Percentiles rank a stretch among this genome's conserved stretches.
Evolutionary conservation across 352 stramenopile genomes (phyloP).

Genomic region (Pythium vanterpoolii): DNA sequence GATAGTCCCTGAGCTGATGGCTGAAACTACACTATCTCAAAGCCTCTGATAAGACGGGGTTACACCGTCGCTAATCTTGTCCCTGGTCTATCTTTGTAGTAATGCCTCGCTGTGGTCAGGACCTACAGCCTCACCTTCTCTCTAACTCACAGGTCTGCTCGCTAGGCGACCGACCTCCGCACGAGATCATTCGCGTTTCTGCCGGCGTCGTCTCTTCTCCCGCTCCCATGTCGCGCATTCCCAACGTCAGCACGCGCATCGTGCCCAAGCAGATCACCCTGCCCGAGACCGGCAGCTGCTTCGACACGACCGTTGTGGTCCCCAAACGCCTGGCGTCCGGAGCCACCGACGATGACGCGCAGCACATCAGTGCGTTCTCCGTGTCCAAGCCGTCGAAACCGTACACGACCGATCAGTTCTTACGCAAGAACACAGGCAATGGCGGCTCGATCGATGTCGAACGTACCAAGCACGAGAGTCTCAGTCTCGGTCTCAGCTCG

Average conservation of each 20-base stretch:
- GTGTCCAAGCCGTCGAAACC: constrained; percentile 85
- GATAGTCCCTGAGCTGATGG: background rate
- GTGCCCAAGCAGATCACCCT: constrained; percentile 73
- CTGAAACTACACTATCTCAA: background rate
- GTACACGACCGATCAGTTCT: constrained; percentile 85
- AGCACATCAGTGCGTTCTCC: constrained; percentile 86
- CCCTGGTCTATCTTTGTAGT: constrained; percentile 1
- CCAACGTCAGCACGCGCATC: constrained; percentile 81
- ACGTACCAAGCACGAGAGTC: constrained; percentile 45
- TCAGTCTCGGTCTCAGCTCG: constrained; percentile 32
- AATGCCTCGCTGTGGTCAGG: background rate
- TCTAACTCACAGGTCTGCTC: background rate
- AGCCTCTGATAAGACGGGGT: background rate
- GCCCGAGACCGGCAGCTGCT: constrained; percentile 92
- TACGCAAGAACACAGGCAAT: constrained; percentile 88
- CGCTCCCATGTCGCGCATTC: constrained; percentile 59
- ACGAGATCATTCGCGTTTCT: constrained; percentile 18
- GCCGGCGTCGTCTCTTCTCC: constrained; percentile 10
- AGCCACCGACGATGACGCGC: constrained; percentile 60
- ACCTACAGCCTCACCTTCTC: background rate
- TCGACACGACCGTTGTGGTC: constrained; percentile 86
- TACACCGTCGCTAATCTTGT: background rate
- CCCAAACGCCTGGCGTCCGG: constrained; percentile 68
- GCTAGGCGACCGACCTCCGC: background rate
- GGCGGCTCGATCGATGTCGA: constrained; percentile 81